Base-by-base conservation (phyloP, 352 stramenopile species). In the Globisporangium spiculum region DNA sequence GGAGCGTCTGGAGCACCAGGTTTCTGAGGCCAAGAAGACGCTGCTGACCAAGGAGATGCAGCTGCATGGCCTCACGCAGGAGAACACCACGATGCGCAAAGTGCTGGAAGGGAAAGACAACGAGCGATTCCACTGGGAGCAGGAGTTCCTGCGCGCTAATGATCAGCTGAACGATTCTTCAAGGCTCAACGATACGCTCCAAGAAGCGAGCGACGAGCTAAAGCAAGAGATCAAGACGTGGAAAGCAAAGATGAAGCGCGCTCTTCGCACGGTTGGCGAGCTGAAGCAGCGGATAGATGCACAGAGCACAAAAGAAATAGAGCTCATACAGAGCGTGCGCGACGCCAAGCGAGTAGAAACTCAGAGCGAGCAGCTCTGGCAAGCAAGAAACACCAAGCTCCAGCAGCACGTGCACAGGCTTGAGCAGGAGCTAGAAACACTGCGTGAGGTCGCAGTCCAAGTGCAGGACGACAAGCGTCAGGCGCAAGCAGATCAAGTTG, bases 31-130 rank as follows among this genome's bases (percentile, higher is more conserved):
- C 18, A 86, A 83, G 66, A 78, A 82, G 56, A 69, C 74, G 12
- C 41, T 89, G n/a, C 72, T 90, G 55, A 87, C 75, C 32, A 76
- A 72, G 32, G 81, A 92, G 62, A 90, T 92, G 80, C 76, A 84
- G 32, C 67, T 86, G 50, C 75, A 89, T 52, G 80, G 88, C 12
- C 74, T 82, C 34, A 58, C 67, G 18, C 75, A 89, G 67, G 71
- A 81, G 38, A 62, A 71, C 24, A 67, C 65, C 24, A 66, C 66
- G 20, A 69, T 88, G 12, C 67, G 77, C 57, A 67, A 57, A 20
- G 56, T 58, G 56, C 53, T 89, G 32, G 65, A 69, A 12, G 72
- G 64, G 4, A 78, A 82, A 56, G 72, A 84, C 36, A 72, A 79
- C 24, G 78, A 84, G 61, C 78, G 74, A 26, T 58, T 72, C n/a